Percentiles rank a stretch among this genome's conserved stretches.
phyloP scores from a whole-genome alignment of 129 eudicot genomes.

The Ambrosia trifida region DNA sequence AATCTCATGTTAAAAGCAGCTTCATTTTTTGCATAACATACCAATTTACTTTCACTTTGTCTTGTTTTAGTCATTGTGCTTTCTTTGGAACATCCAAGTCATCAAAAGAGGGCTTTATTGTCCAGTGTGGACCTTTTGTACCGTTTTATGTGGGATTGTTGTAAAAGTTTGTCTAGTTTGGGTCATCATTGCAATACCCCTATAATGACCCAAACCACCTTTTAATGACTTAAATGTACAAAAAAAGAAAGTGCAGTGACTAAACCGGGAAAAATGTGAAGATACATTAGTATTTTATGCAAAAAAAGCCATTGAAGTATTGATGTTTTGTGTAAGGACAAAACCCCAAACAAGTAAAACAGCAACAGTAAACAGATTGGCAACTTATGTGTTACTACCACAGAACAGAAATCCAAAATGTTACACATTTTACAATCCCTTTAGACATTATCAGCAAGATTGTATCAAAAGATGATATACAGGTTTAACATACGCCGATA shows the following conservation, averaged over 20 bases:
- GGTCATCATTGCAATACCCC: neutral
- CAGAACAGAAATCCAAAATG: neutral
- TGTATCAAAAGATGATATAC: neutral
- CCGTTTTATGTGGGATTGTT: neutral
- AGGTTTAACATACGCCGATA: neutral
- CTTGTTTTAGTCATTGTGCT: conserved; percentile 3
- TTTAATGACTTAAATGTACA: neutral
- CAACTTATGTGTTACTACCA: neutral
- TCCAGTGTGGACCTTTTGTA: neutral
- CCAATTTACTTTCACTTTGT: neutral
- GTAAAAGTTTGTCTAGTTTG: neutral
- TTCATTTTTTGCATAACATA: neutral
- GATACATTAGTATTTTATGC: neutral
- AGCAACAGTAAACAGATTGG: neutral
- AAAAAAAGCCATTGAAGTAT: neutral
- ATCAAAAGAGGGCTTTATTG: neutral
- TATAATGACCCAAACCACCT: neutral
- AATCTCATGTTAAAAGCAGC: conserved; percentile 6
- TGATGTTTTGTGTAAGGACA: neutral
- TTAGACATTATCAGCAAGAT: neutral
- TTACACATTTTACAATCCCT: neutral
- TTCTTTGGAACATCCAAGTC: neutral
- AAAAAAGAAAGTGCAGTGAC: neutral
- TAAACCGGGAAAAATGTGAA: neutral
- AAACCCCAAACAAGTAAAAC: neutral